These are phyloP conservation scores for Claviceps citrina DNA, from an alignment of 2,329 filamentous ascomycete species.

Conservation along the genomic window DNA sequence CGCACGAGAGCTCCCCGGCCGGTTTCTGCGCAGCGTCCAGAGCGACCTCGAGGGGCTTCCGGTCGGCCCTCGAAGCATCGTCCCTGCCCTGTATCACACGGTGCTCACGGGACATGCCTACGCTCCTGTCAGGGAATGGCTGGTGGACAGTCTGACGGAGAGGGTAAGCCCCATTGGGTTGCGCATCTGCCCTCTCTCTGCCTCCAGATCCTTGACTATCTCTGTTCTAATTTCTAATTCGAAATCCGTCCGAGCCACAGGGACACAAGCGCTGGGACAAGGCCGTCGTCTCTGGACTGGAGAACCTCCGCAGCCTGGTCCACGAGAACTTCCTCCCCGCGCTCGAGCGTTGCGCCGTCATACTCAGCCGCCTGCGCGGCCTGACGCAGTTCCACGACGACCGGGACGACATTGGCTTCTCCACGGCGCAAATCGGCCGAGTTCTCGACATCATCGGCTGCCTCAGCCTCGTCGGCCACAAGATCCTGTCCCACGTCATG, in stretches of 20 bases:
- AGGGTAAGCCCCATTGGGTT: constrained; percentile 37
- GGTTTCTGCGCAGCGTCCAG: constrained; percentile 65
- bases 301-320: constrained; percentile 58
- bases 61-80: constrained; percentile 44
- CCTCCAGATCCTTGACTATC: no score
- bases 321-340: constrained; percentile 84
- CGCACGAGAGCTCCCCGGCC: constrained; percentile 59
- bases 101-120: constrained; percentile 72
- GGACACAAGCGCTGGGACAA: constrained; percentile 95
- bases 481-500: constrained; percentile 53
- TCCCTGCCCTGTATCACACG: constrained; percentile 67
- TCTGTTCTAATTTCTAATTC: no score
- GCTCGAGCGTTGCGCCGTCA: constrained; percentile 65
- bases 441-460: constrained; percentile 58
- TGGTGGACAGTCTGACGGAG: constrained; percentile 69
- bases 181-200: constrained; percentile 10
- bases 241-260: constrained; percentile 34
- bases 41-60: constrained; percentile 51
- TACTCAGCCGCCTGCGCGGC: constrained; percentile 69
- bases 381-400: constrained; percentile 66
- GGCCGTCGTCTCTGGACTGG: constrained; percentile 61
- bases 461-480: constrained; percentile 60
- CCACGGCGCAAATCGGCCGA: constrained; percentile 44
- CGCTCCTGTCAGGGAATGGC: constrained; percentile 65
- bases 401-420: constrained; percentile 50